Conservation (phyloP, 441 rosid species). For the Corymbia citriodora region DNA sequence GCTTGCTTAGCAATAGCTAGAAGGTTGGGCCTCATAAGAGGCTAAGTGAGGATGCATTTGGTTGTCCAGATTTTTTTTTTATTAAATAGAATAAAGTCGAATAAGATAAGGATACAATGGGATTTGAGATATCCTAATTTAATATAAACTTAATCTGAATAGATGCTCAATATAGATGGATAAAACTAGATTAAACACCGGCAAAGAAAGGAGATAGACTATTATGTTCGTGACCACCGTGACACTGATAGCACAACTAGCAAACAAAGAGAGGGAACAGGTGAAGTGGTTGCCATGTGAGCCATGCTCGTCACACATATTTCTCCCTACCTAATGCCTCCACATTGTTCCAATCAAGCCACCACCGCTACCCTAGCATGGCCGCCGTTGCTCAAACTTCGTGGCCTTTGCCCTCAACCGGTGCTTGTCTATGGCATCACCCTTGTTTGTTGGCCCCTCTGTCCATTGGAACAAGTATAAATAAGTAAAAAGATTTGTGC, state of each 20-base stretch:
- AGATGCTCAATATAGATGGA: neutral
- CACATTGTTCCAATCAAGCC: neutral
- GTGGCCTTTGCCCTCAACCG: neutral
- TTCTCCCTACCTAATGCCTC: neutral
- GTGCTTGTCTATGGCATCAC: neutral
- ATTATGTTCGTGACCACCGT: neutral
- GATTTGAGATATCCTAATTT: neutral
- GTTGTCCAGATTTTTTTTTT: neutral
- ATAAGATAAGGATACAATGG: neutral
- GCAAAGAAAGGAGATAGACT: neutral
- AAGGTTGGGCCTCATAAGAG: neutral
- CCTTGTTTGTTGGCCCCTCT: too few species aligned
- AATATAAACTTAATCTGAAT: neutral
- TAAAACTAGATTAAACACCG: neutral
- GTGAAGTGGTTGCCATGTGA: neutral
- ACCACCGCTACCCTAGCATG: neutral
- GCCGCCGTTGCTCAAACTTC: neutral
- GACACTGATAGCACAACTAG: neutral
- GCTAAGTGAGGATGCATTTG: neutral
- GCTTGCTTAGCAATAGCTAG: neutral
- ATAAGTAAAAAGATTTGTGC: too few species aligned
- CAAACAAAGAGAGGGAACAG: neutral
- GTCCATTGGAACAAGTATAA: too few species aligned
- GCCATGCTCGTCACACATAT: neutral
- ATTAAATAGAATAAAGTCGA: neutral